Evolutionary conservation across 441 rosid species (phyloP).

Genomic region (Gossypium aridum): DNA sequence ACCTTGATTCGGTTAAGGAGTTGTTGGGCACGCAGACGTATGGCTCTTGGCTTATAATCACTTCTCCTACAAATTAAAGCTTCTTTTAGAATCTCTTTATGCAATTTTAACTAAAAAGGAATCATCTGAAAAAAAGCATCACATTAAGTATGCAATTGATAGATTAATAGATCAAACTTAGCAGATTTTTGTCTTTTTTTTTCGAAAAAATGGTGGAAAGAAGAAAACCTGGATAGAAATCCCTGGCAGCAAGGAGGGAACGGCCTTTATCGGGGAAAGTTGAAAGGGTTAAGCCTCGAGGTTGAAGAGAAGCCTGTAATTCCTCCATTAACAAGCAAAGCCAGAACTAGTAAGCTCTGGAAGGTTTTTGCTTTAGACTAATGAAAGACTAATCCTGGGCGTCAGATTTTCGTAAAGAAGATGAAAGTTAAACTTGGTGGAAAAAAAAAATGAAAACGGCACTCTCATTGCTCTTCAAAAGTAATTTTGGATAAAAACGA

Average conservation of each 20-base stretch:
- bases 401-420: not conserved
- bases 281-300: slow-evolving; percentile 34
- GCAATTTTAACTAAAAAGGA: not conserved
- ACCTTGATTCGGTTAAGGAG: slow-evolving; percentile 38
- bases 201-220: not conserved
- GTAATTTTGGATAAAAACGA: too few species aligned
- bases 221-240: slow-evolving; percentile 58
- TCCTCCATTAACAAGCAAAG: slow-evolving; percentile 45
- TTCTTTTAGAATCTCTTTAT: not conserved
- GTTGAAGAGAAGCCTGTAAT: slow-evolving; percentile 35
- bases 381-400: not conserved
- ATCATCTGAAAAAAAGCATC: not conserved
- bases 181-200: not conserved
- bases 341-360: slow-evolving; percentile 9
- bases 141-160: not conserved
- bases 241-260: slow-evolving; percentile 43
- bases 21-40: slow-evolving; percentile 68
- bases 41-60: slow-evolving; percentile 71
- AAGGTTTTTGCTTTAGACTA: not conserved
- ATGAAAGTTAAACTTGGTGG: not conserved
- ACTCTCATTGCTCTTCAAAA: not conserved
- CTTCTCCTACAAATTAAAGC: slow-evolving; percentile 49
- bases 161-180: not conserved
- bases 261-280: slow-evolving; percentile 67
- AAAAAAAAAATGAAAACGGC: not conserved